Evolutionary conservation across 2,329 filamentous ascomycete species (phyloP), one percentile per base, ranked within the genome.

Genomic region (Calonectria fujianensis): DNA sequence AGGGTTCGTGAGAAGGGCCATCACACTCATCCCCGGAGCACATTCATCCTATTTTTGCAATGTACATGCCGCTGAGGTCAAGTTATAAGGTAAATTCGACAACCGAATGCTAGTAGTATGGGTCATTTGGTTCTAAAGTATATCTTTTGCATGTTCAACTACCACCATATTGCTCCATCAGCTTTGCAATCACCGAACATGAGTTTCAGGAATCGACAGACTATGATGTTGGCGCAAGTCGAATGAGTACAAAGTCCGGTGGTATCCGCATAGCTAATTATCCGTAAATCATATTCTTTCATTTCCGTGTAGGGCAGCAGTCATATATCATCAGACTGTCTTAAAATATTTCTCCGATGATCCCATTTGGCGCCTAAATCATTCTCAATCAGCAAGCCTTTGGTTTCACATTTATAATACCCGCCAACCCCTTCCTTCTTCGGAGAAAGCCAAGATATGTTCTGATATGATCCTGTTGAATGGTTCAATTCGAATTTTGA

Each of bases 281-380:
- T 48, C 16, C 5, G n/a, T n/a, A 24, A 24, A 24, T 48, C 45
- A 24, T 8, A 48, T 48, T 48, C 24, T 24, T 48, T 48, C 10
- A 24, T 24, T 48, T 24, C 9, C 4, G 24, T 13, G 13, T 24
- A 6, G 41, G 11, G 2, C n/a, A 13, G n/a, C 45, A 24, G 8
- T 11, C n/a, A 48, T 24, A 1, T 48, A 69, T 61, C 39, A 61
- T 66, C 72, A 68, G 41, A 67, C 52, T 41, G 61, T 54, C 41
- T 41, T 35, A 7, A 35, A 32, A 50, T 9, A 14, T 32, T 29
- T 50, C 24, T 24, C 41, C 6, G 13, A 35, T 16, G 29, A 13
- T n/a, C n/a, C 45, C 29, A 11, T 27, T 13, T 7, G 31, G 13
- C 29, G 31, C 13, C 35, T 20, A 11, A 4, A 31, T 41, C n/a